A percentile compares a stretch with the other conserved stretches of the same genome.
These are phyloP conservation scores for Liquidambar formosana DNA, from an alignment of 164 flowering plant genomes.

Conservation along the genomic window DNA sequence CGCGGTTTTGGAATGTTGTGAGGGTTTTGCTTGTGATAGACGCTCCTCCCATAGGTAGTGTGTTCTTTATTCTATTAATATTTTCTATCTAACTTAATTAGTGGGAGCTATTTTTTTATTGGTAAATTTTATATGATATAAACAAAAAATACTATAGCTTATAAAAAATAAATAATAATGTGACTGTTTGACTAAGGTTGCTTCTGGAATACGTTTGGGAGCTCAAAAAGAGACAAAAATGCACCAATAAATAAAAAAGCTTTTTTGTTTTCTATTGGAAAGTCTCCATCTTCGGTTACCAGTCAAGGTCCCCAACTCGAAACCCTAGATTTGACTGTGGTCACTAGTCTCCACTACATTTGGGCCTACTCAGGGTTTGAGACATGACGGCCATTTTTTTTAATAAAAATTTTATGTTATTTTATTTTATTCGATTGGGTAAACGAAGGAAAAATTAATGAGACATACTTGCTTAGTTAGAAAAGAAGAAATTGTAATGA, in stretches of 20 bases:
- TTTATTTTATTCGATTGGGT: no score
- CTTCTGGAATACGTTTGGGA: slow-evolving; percentile 38
- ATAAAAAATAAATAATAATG: background rate
- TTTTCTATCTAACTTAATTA: no score
- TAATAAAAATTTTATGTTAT: no score
- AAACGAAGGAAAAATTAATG: no score
- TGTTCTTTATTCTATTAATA: background rate
- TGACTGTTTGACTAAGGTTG: slow-evolving; percentile 23
- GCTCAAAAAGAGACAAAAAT: slow-evolving; percentile 17
- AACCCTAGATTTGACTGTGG: slow-evolving; percentile 16
- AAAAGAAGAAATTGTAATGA: no score
- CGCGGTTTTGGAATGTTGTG: slow-evolving; percentile 23
- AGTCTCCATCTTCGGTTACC: slow-evolving; percentile 15
- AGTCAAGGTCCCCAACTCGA: slow-evolving; percentile 1
- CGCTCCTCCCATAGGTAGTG: background rate
- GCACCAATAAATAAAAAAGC: slow-evolving; percentile 1
- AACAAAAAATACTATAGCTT: background rate
- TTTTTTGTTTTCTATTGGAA: slow-evolving; percentile 14
- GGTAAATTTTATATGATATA: no score
- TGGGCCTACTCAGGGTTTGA: no score
- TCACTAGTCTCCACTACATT: slow-evolving; percentile 3
- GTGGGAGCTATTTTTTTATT: no score
- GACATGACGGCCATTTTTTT: no score
- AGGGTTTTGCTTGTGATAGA: slow-evolving; percentile 12
- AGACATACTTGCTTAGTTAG: no score